Conservation (phyloP, 2,329 filamentous ascomycete genomes). For the Penicillium thymicola region DNA sequence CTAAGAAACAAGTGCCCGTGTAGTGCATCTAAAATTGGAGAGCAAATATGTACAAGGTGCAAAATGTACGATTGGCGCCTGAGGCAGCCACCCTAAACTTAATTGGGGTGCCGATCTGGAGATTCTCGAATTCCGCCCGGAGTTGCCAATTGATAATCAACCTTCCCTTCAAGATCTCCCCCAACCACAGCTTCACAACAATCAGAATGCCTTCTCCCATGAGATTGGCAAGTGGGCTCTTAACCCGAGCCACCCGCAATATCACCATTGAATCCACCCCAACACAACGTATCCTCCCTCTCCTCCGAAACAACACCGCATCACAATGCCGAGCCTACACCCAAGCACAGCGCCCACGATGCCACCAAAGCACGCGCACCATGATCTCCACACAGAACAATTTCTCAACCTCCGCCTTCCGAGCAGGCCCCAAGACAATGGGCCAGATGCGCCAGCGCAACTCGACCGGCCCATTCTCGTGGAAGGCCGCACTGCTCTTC, state of each 20-base stretch:
- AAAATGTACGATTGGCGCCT: not conserved
- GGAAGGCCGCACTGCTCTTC: constrained; percentile 85
- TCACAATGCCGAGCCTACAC: constrained; percentile 24
- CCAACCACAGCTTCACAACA: constrained; percentile 1
- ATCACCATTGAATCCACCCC: constrained; percentile 12
- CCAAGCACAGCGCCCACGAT: constrained; percentile 22
- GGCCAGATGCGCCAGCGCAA: constrained; percentile 40
- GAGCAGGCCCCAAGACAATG: constrained; percentile 35
- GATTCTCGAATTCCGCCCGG: constrained; percentile 20
- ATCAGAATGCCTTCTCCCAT: constrained; percentile 29
- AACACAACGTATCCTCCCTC: constrained; percentile 15
- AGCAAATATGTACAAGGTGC: not conserved
- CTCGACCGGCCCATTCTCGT: constrained; percentile 71
- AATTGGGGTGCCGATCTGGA: constrained; percentile 22
- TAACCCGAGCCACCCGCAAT: constrained; percentile 17
- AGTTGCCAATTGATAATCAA: constrained; percentile 6
- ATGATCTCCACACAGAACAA: constrained; percentile 10
- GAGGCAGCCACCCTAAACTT: constrained; percentile 22
- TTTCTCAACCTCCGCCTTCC: constrained; percentile 31
- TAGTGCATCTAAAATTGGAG: not conserved
- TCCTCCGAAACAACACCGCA: constrained; percentile 18
- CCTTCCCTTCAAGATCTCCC: constrained; percentile 1
- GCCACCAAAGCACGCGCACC: constrained; percentile 8
- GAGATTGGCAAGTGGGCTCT: constrained; percentile 19
- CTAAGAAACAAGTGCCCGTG: too few relatives aligned